Evolutionary conservation across 169 alveolate species (phyloP).

Genomic region (Plasmodium vivax): DNA sequence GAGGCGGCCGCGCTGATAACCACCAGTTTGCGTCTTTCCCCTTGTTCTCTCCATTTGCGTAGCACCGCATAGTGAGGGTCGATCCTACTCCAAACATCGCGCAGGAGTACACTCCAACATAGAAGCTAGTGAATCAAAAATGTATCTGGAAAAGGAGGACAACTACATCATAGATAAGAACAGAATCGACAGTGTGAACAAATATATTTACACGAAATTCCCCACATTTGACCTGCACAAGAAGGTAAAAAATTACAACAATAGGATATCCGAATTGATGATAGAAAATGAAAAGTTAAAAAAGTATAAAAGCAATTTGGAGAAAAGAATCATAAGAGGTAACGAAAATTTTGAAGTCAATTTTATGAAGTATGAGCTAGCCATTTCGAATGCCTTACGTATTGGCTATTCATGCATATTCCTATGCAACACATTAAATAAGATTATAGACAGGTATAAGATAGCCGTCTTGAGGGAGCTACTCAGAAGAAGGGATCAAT

Average conservation of each 20-base stretch:
- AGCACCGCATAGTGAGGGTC: not conserved
- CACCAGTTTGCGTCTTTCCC: not conserved
- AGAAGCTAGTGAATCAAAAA: not conserved
- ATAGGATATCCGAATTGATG: slow-evolving; percentile 49
- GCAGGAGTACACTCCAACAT: not conserved
- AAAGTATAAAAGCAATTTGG: slow-evolving; percentile 32
- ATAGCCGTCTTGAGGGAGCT: slow-evolving; percentile 16
- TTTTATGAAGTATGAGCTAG: slow-evolving; percentile 62
- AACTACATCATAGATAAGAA: slow-evolving; percentile 33
- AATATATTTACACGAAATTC: slow-evolving; percentile 63
- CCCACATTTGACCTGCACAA: slow-evolving; percentile 67
- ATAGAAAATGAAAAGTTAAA: slow-evolving; percentile 63
- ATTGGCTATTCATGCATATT: slow-evolving; percentile 37
- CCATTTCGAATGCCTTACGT: slow-evolving; percentile 57
- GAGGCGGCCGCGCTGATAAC: not conserved
- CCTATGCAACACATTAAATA: slow-evolving; percentile 32
- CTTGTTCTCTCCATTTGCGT: not conserved
- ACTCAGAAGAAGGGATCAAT: slow-evolving; percentile 25
- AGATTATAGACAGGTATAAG: slow-evolving; percentile 30
- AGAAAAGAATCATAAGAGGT: slow-evolving; percentile 38
- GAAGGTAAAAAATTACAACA: slow-evolving; percentile 51
- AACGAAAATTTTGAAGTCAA: slow-evolving; percentile 33
- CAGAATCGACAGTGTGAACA: slow-evolving; percentile 15
- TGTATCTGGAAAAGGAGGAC: not conserved
- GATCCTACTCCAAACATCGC: not conserved